Evolutionary conservation across 768 basidiomycete species (phyloP).

Genomic region (Lactarius vividus): DNA sequence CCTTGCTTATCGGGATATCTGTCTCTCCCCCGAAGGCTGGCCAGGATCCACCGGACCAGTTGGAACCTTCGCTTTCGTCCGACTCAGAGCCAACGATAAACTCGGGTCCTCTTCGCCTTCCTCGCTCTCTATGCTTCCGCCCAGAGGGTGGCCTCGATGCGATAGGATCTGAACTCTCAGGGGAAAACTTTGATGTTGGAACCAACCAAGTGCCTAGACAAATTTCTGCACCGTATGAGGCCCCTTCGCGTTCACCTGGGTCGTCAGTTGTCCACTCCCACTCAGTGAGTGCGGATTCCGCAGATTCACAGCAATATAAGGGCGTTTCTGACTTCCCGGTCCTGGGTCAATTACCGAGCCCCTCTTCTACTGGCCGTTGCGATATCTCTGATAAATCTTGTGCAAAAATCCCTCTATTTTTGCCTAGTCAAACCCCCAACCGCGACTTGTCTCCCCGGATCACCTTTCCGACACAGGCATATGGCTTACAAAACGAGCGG

Average conservation of each 20-base stretch:
- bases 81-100: background rate
- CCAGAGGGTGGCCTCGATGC: background rate
- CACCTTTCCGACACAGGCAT: background rate
- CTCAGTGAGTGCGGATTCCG: background rate
- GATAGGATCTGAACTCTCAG: background rate
- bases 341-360: background rate
- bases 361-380: background rate
- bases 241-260: background rate
- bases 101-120: background rate
- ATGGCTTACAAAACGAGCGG: background rate
- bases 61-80: background rate
- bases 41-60: background rate
- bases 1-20: constrained; percentile 3
- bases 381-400: background rate
- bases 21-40: background rate
- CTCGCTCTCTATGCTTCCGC: background rate
- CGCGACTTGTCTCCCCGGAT: background rate
- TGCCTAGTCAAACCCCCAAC: constrained; percentile 20
- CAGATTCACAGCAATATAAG: background rate
- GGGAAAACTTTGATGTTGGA: background rate
- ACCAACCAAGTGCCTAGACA: background rate
- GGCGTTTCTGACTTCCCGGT: background rate
- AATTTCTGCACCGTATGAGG: background rate
- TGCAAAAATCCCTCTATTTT: constrained; percentile 13
- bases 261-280: background rate